These are phyloP conservation scores for Apocynum venetum DNA, from an alignment of 257 asterid species.

Conservation along the genomic window DNA sequence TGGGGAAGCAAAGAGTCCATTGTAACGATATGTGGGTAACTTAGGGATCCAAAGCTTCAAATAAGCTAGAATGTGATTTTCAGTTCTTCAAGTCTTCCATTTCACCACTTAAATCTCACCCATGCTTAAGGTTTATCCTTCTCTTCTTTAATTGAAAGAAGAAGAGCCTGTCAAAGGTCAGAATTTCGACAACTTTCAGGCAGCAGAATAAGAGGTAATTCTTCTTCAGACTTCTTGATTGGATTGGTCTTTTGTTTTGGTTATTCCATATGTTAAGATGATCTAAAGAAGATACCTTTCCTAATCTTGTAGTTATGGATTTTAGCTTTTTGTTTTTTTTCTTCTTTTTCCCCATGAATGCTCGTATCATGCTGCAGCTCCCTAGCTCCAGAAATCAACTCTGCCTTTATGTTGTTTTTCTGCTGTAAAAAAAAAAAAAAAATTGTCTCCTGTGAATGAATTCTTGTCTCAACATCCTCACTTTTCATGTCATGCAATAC, in stretches of 20 bases:
- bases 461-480: too few relatives aligned
- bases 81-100: not conserved
- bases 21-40: not conserved
- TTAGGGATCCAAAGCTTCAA: not conserved
- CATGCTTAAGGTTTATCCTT: not conserved
- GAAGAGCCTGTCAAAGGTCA: not conserved
- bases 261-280: not conserved
- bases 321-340: not conserved
- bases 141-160: not conserved
- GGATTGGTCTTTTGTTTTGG: not conserved
- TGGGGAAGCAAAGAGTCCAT: not conserved
- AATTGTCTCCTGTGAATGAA: not conserved
- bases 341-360: not conserved
- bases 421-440: not conserved
- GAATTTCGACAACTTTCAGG: not conserved
- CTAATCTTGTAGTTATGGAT: not conserved
- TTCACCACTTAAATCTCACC: not conserved
- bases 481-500: not conserved
- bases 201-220: not conserved
- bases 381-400: not conserved
- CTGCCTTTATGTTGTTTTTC: not conserved
- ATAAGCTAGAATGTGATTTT: not conserved
- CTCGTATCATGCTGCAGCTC: not conserved
- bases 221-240: not conserved
- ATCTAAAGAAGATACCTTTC: not conserved